A percentile compares a stretch with the other conserved stretches of the same genome.
Conservation (phyloP, 352 stramenopile genomes). For the Elongisporangium anandrum region DNA sequence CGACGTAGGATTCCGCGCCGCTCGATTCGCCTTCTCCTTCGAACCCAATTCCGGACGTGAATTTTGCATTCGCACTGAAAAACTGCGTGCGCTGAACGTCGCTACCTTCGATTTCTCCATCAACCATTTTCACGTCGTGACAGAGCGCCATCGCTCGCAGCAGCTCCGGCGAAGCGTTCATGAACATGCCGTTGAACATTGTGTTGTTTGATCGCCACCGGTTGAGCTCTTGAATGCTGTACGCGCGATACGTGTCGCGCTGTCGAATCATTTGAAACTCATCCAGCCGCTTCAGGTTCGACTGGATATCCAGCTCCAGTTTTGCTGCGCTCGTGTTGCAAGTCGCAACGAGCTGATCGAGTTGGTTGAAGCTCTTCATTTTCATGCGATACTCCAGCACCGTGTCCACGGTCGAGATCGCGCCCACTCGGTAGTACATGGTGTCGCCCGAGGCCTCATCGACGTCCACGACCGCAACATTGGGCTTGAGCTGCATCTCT, state of each 20-base stretch:
- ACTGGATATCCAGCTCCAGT: not conserved
- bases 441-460: constrained; percentile 11
- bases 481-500: constrained; percentile 30
- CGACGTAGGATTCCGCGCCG: not conserved
- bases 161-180: not conserved
- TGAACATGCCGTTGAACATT: not conserved
- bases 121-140: not conserved
- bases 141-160: not conserved
- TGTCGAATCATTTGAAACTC: not conserved
- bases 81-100: not conserved
- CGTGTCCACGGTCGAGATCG: constrained; percentile 11
- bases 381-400: not conserved
- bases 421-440: constrained; percentile 29
- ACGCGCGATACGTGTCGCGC: not conserved
- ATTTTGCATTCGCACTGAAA: not conserved
- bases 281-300: not conserved
- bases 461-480: constrained; percentile 37
- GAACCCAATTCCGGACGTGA: not conserved
- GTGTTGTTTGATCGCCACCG: not conserved
- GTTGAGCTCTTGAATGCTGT: not conserved
- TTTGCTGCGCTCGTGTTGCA: not conserved
- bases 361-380: not conserved
- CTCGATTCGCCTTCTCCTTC: not conserved
- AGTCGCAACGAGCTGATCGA: not conserved
- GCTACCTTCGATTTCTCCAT: not conserved